phyloP scores from a whole-genome alignment of 495 filamentous ascomycete genomes.

The Tuber aestivum region DNA sequence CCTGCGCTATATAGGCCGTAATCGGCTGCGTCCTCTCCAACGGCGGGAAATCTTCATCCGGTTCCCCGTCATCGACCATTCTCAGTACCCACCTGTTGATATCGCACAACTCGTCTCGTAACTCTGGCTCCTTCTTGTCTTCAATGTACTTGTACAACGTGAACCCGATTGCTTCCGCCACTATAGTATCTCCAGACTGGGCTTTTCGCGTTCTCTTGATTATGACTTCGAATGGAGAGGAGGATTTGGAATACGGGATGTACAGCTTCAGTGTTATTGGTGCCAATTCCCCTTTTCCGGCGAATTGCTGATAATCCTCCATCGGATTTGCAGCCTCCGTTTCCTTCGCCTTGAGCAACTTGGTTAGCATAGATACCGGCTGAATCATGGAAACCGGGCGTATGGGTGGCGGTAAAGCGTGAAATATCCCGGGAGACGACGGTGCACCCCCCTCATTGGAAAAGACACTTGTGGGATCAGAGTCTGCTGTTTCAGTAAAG shows the following conservation, averaged over 20 bases:
- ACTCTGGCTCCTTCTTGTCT: conserved; percentile 64
- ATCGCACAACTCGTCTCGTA: conserved; percentile 64
- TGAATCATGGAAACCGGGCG: conserved; percentile 76
- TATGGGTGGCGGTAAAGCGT: conserved; percentile 69
- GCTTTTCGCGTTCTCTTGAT: conserved; percentile 62
- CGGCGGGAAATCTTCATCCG: conserved; percentile 88
- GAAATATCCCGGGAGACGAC: conserved; percentile 53
- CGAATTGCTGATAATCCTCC: conserved; percentile 72
- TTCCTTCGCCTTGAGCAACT: conserved; percentile 67
- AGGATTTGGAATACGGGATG: conserved; percentile 62
- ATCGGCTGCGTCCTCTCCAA: conserved; percentile 70
- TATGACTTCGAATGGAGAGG: conserved; percentile 59
- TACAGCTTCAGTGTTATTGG: conserved; percentile 79
- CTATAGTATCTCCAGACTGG: conserved; percentile 65
- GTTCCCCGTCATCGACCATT: conserved; percentile 90
- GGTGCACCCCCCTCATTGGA: conserved; percentile 44
- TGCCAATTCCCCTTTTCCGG: conserved; percentile 72
- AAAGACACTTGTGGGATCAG: conserved; percentile 36
- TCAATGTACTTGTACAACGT: conserved; percentile 78
- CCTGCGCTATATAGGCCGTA: conserved; percentile 78
- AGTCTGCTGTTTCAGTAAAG: conserved; percentile 60
- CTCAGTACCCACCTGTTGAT: conserved; percentile 85
- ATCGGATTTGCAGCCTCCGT: conserved; percentile 72
- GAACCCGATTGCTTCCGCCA: conserved; percentile 85
- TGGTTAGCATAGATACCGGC: conserved; percentile 51